phyloP scores from a whole-genome alignment of 352 stramenopile species.

The Phytophthora constricta region DNA sequence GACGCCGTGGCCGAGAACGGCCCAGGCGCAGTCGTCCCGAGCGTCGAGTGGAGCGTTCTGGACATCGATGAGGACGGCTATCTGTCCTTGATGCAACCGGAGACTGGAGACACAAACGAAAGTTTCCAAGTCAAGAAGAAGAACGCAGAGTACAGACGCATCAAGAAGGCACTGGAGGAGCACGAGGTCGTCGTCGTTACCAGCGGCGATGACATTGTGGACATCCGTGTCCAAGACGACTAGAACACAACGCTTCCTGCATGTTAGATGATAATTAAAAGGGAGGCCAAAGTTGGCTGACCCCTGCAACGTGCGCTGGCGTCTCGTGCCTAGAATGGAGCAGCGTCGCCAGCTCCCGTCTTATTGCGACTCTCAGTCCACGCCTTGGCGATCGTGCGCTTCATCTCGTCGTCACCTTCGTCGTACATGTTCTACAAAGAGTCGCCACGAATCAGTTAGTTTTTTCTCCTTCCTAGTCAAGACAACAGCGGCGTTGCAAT shows the following conservation, averaged over 20 bases:
- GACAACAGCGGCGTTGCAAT: too few species aligned
- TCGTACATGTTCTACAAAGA: slow-evolving; percentile 86
- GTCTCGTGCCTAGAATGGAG: slow-evolving; percentile 35
- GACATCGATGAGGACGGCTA: slow-evolving; percentile 81
- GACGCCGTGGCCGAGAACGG: slow-evolving; percentile 36
- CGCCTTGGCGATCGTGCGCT: slow-evolving; percentile 90
- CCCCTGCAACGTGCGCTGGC: too few species aligned
- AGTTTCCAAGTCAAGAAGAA: slow-evolving; percentile 76
- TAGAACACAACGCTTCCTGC: slow-evolving; percentile 30
- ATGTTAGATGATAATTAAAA: slow-evolving; percentile 40
- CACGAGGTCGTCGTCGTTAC: slow-evolving; percentile 63
- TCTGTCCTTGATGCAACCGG: slow-evolving; percentile 69
- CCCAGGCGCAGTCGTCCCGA: slow-evolving; percentile 10
- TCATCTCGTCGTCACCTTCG: slow-evolving; percentile 89
- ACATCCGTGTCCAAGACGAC: slow-evolving; percentile 46
- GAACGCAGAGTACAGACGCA: slow-evolving; percentile 70
- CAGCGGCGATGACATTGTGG: slow-evolving; percentile 53
- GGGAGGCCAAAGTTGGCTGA: too few species aligned
- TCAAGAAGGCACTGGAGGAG: slow-evolving; percentile 71
- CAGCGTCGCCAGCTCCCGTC: slow-evolving; percentile 36
- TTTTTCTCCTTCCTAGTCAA: too few species aligned
- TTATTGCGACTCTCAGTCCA: slow-evolving; percentile 87
- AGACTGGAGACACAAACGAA: slow-evolving; percentile 73
- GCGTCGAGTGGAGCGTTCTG: slow-evolving; percentile 68
- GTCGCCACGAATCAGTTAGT: slow-evolving; percentile 5